Evolutionary conservation across 371 early-diverging fungal genomes (phyloP), one percentile per base, ranked within the genome.

Genomic region (Syncephalastrum contaminatum): DNA sequence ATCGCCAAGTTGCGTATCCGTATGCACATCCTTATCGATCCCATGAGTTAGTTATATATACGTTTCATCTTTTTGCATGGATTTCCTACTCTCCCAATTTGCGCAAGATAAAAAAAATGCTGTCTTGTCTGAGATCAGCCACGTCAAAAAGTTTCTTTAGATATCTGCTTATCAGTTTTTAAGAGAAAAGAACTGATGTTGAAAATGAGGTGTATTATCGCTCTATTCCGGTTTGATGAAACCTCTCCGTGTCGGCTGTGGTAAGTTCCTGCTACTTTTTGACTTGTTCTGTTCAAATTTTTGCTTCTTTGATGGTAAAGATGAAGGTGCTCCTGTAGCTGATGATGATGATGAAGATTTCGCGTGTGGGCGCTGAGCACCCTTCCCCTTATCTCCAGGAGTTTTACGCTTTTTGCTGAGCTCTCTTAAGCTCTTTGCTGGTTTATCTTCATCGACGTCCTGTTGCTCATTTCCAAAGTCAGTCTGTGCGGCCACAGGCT

Each of bases 391-490:
- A 12, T 24, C 43, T 15, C n/a, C 59, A 48, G 25, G 66, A 54
- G 20, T 64, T 64, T 43, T 60, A 44, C 44, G 70, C 71, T 40
- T 60, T 48, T 16, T 63, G 58, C 46, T 70, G 64, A 20, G 53
- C 56, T 47, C 51, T 49, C 49, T 62, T 56, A 22, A 71, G 71
- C 7, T 68, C 60, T 43, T 53, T 30, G 36, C 54, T 40, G 59
- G 21, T 43, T 69, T 59, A 36, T 71, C 55, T 13, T 42, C 51
- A 12, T 59, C 51, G 12, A 56, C 57, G 2, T 62, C 54, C 18
- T 62, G 61, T 22, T 52, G 46, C 39, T 30, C 36, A 30, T 30
- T 8, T 10, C 36, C 36, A 12, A 30, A 30, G 10, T 41, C 56
- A 13, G 55, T 45, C 51, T 66, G 43, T 24, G 53, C 20, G 14